A percentile compares a stretch with the other conserved stretches of the same genome.
Evolutionary conservation across 257 asterid genomes (phyloP).

Genomic region (Gentiana straminea): DNA sequence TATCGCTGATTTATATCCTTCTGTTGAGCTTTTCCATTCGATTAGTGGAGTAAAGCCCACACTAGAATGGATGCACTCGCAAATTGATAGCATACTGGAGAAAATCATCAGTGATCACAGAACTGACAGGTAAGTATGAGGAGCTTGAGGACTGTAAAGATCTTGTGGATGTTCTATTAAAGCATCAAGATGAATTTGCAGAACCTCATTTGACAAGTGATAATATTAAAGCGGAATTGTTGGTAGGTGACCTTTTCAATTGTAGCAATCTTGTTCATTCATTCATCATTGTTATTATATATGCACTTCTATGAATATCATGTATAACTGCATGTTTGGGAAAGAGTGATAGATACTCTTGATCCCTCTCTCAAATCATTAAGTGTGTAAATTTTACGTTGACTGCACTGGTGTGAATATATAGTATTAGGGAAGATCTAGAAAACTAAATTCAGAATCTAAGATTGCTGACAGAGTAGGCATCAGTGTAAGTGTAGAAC

Average conservation of each 20-base stretch:
- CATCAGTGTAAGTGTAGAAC: too few relatives aligned
- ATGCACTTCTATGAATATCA: too few relatives aligned
- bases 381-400: too few relatives aligned
- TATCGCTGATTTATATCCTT: conserved; percentile 5
- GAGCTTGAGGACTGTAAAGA: neutral
- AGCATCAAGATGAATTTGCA: neutral
- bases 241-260: neutral
- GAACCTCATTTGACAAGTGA: neutral
- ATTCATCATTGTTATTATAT: too few relatives aligned
- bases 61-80: conserved; percentile 8
- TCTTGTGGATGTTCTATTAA: conserved; percentile 5
- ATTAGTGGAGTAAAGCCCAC: conserved; percentile 15
- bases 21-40: neutral
- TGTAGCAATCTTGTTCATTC: too few relatives aligned
- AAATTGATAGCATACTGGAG: conserved; percentile 12
- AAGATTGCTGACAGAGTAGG: too few relatives aligned
- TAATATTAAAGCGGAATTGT: conserved; percentile 4
- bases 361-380: too few relatives aligned
- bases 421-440: too few relatives aligned
- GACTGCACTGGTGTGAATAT: too few relatives aligned
- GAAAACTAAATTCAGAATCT: too few relatives aligned
- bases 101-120: conserved; percentile 14
- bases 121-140: neutral
- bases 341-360: too few relatives aligned
- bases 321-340: too few relatives aligned